These are phyloP conservation scores for Niebla homalea DNA, from an alignment of 495 filamentous ascomycete genomes.

Conservation along the genomic window DNA sequence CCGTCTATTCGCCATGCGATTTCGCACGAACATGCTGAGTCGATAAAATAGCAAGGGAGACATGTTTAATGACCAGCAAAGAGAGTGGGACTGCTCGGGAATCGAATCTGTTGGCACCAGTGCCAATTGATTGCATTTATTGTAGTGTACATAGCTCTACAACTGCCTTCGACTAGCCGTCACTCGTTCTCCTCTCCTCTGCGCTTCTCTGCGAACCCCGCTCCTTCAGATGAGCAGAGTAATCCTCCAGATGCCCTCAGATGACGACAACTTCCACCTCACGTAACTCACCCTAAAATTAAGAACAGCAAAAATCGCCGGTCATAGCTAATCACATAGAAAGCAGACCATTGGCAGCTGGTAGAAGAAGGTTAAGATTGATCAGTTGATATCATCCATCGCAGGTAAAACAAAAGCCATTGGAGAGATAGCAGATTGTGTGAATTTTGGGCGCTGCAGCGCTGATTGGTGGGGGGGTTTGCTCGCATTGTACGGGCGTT, in stretches of 20 bases:
- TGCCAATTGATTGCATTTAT: constrained; percentile 8
- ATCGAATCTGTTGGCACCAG: constrained; percentile 6
- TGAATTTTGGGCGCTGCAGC: constrained; percentile 4
- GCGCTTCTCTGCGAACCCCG: neutral
- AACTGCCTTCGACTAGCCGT: neutral
- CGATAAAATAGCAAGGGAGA: neutral
- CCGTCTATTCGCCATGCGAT: too few relatives aligned
- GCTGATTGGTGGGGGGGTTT: neutral
- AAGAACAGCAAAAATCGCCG: neutral
- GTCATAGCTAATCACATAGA: neutral
- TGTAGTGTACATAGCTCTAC: constrained; percentile 8
- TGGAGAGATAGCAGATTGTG: constrained; percentile 7
- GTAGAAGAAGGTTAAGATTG: neutral
- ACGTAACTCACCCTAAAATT: neutral
- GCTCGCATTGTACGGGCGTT: neutral
- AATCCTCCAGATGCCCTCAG: constrained; percentile 2
- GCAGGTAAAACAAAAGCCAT: constrained; percentile 5
- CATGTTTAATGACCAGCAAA: neutral
- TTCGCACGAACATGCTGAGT: neutral
- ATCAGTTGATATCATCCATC: constrained; percentile 1
- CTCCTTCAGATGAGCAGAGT: neutral
- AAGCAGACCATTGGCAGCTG: constrained; percentile 1
- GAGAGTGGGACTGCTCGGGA: too few relatives aligned
- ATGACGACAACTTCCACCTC: neutral
- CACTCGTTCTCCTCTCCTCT: neutral